Evolutionary conservation across 2,329 filamentous ascomycete species (phyloP), one percentile per base, ranked within the genome.

Genomic region (Stagonosporopsis cucurbitacearum): DNA sequence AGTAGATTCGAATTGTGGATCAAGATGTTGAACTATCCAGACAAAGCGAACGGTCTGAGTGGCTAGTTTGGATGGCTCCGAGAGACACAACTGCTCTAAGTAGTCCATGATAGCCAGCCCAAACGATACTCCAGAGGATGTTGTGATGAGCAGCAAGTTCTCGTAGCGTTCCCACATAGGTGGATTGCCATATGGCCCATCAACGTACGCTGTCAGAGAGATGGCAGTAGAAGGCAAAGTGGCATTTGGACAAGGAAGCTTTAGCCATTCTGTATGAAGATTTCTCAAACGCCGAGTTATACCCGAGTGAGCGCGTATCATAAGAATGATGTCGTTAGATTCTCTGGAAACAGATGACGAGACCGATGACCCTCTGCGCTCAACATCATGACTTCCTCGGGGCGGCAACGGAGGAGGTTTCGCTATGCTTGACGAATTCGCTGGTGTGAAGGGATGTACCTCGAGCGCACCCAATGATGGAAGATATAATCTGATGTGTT

Each of bases 371-470:
- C 58, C 42, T 22, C 57, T 33, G 13, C 35, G 41, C 7, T 71
- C 66, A 1, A 59, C 39, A 36, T 69, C 65, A 23, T 47, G 50
- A 19, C 23, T 54, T 35, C 50, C 47, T n/a, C 62, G 53, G 2
- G 58, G 60, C 17, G 62, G 62, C 9, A 60, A 40, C 2, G 46
- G 50, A 12, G 62, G 56, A 1, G 58, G 51, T 11, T 42, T 37
- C 17, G 41, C 50, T 15, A 59, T 46, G 4, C 53, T 45, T 2
- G 66, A 61, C 51, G 67, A 71, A 8, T 68, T 70, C 7, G 70
- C 66, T 4, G 70, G 68, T 7, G 69, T 72, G 50, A 71, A 72
- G 4, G 70, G 67, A 35, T 71, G 70, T 3, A 62, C 43, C 39
- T 70, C 68, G 5, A 67, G 55, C 4, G 41, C n/a, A 1, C 69